Base-by-base conservation (phyloP, 2,329 filamentous ascomycete genomes). In the Clonostachys rhizophaga region DNA sequence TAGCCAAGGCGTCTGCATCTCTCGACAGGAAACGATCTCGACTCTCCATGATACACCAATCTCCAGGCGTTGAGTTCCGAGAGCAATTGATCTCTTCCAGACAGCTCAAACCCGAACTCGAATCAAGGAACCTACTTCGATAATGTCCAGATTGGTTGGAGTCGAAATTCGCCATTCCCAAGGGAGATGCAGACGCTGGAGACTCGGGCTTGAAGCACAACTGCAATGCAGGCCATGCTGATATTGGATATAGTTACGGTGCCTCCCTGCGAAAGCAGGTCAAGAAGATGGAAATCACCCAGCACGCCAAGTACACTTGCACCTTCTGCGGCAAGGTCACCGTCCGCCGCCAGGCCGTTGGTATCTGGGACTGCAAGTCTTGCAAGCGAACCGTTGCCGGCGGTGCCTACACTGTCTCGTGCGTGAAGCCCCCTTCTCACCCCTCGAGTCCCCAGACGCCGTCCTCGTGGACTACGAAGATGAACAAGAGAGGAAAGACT, bases 241-340 rank as follows among this genome's bases (percentile, higher is more conserved):
- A 63, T 51, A 30, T 40, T 18, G 24, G 39, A n/a, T 54, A 52
- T 62, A 92, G 90, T 84, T 95, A 95, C 78, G 94, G 92, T 91
- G 92, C 94, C 72, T 97, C 94, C 68, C 90, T 97, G 77, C 90
- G 91, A 79, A 97, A 97, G 85, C 91, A 72, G 65, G 69, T 72
- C 70, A 97, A 97, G 90, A 96, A 96, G 89, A 96, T 96, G 87
- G 94, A 97, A 87, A 89, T 97, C 74, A 89, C 89, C 67, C 94
- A 97, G 78, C 94, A 99, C 83, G 90, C 91, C 79, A 87, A 87
- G 74, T 97, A 96, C 70, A 85, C 86, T 70, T 97, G 92, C 86
- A 92, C 91, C 59, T 99, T 97, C 88, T 96, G 91, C 84, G 92
- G 92, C 70, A 97, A 97, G 87, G 86, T 84, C 71, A 88, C 86